A percentile compares a stretch with the other conserved stretches of the same genome.
These are phyloP conservation scores for Spathaspora sp. DNA, from an alignment of 805 yeast species.

Conservation along the genomic window DNA sequence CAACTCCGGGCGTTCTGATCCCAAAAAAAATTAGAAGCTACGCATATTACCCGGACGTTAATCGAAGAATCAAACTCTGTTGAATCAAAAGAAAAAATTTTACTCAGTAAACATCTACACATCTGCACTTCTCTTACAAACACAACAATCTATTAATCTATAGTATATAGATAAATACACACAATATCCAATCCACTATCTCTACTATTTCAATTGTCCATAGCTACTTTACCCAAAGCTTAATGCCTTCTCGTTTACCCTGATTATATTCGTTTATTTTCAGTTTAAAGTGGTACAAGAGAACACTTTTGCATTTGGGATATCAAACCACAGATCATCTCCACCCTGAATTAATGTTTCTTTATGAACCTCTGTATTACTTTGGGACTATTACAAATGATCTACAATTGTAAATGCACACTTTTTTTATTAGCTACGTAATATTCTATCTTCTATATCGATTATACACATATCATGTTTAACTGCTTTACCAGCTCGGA, in stretches of 20 bases:
- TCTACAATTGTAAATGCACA: too few relatives aligned
- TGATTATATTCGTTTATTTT: constrained; percentile 45
- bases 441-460: constrained; percentile 4
- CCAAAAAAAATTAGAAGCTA: background rate
- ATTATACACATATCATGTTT: background rate
- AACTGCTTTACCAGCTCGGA: background rate
- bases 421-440: background rate
- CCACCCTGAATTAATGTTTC: constrained; percentile 36
- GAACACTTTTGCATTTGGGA: constrained; percentile 46
- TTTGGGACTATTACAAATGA: constrained; percentile 29
- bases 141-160: background rate
- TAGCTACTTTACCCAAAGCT: constrained; percentile 28
- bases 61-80: background rate
- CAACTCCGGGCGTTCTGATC: background rate
- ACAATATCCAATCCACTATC: background rate
- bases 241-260: constrained; percentile 47
- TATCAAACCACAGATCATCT: constrained; percentile 35
- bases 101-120: background rate
- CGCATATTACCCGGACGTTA: background rate
- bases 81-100: too few relatives aligned
- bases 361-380: constrained; percentile 9
- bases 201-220: background rate
- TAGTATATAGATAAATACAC: background rate
- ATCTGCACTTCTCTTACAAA: background rate
- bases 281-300: constrained; percentile 45